phyloP scores from a whole-genome alignment of 805 yeast species.

The Yueomyces sinensis region DNA sequence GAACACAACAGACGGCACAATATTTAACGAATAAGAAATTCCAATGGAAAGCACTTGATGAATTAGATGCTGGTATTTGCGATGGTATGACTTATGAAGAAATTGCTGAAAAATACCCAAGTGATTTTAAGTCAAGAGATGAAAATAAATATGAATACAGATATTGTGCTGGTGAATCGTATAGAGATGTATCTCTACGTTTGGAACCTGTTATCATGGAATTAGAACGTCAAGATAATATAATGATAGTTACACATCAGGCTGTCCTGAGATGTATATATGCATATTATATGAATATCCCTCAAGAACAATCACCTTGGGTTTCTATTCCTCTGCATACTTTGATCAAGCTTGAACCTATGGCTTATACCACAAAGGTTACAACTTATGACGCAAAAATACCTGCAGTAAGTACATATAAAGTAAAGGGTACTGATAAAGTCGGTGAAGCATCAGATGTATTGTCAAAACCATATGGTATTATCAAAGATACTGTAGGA shows the following conservation, averaged over 20 bases:
- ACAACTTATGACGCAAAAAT: conserved; percentile 88
- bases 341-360: conserved; percentile 84
- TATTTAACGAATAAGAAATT: conserved; percentile 68
- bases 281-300: conserved; percentile 97
- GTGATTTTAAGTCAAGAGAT: conserved; percentile 90
- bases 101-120: conserved; percentile 73
- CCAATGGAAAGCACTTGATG: conserved; percentile 95
- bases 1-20: conserved; percentile 90
- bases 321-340: conserved; percentile 97
- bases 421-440: conserved; percentile 74
- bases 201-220: conserved; percentile 98
- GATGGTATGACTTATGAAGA: conserved; percentile 96
- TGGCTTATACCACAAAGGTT: conserved; percentile 82
- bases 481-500: conserved; percentile 1
- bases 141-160: conserved; percentile 92
- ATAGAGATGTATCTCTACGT: conserved; percentile 87
- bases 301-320: conserved; percentile 97
- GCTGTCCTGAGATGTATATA: conserved; percentile 93
- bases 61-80: conserved; percentile 93
- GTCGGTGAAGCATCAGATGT: conserved; percentile 26
- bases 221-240: conserved; percentile 91
- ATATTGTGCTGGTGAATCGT: conserved; percentile 94
- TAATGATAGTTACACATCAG: conserved; percentile 91
- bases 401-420: conserved; percentile 95
- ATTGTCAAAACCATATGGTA: not conserved